Percentiles rank a stretch among this genome's conserved stretches.
These are phyloP conservation scores for Phialocephala sp. DNA, from an alignment of 2,329 filamentous ascomycete species.

Conservation along the genomic window DNA sequence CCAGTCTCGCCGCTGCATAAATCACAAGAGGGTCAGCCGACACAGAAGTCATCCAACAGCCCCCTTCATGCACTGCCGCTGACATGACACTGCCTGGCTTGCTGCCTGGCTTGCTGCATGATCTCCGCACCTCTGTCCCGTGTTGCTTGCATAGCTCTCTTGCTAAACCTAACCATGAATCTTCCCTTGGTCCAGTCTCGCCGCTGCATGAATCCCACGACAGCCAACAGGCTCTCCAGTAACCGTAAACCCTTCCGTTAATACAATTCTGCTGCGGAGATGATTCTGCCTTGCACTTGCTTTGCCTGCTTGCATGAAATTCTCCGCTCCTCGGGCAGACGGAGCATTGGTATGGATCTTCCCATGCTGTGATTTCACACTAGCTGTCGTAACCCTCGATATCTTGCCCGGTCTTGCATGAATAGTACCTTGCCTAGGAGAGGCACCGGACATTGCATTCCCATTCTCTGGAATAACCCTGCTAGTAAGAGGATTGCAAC, in stretches of 20 bases:
- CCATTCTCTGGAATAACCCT: neutral
- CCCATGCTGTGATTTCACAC: slow-evolving; percentile 24
- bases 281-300: slow-evolving; percentile 18
- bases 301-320: slow-evolving; percentile 26
- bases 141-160: too few species aligned
- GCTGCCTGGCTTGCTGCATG: too few species aligned
- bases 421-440: neutral
- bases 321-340: slow-evolving; percentile 17
- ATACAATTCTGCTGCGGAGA: slow-evolving; percentile 15
- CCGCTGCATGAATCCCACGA: slow-evolving; percentile 22
- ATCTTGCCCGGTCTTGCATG: neutral
- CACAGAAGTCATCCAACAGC: too few species aligned
- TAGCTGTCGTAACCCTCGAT: slow-evolving; percentile 13
- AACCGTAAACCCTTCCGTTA: slow-evolving; percentile 17
- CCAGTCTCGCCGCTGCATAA: too few species aligned
- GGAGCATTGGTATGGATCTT: slow-evolving; percentile 18
- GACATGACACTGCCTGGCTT: too few species aligned
- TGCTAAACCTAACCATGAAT: too few species aligned
- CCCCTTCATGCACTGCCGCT: too few species aligned
- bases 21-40: too few species aligned
- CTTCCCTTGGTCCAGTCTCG: slow-evolving; percentile 23
- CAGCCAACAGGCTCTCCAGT: slow-evolving; percentile 12
- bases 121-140: too few species aligned
- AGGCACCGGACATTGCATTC: neutral
- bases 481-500: neutral